These are phyloP conservation scores for Simplicillium sp. DNA, from an alignment of 2,329 filamentous ascomycete genomes.

Conservation along the genomic window DNA sequence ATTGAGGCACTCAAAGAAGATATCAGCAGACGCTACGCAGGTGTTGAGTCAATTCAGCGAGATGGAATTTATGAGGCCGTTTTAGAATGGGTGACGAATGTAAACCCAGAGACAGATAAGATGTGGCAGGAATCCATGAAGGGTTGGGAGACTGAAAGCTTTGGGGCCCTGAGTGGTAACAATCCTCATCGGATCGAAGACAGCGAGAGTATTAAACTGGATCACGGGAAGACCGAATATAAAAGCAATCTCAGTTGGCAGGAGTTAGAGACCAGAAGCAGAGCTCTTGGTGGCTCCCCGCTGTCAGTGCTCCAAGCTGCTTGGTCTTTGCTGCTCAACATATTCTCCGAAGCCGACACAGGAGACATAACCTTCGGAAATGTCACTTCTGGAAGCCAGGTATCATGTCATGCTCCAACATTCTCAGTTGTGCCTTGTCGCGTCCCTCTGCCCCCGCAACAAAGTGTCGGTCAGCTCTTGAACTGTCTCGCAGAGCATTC, in stretches of 20 bases:
- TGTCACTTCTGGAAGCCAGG: conserved; percentile 20
- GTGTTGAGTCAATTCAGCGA: conserved; percentile 5
- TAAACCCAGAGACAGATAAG: conserved; percentile 7
- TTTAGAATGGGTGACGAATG: conserved; percentile 7
- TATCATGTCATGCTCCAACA: conserved; percentile 19
- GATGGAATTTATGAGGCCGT: conserved; percentile 8
- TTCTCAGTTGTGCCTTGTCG: conserved; percentile 23
- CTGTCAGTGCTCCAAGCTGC: conserved; percentile 23
- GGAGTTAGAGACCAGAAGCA: conserved; percentile 9
- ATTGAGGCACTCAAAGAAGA: conserved; percentile 21
- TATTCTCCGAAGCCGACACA: conserved; percentile 20
- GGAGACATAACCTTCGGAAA: conserved; percentile 23
- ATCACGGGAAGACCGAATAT: conserved; percentile 5
- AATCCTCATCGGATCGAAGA: conserved; percentile 5
- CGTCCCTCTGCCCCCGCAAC: conserved; percentile 11
- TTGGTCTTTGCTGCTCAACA: conserved; percentile 21
- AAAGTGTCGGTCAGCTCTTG: conserved; percentile 9
- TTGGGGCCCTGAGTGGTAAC: conserved; percentile 12
- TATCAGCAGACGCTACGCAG: conserved; percentile 12
- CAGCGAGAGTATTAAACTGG: no score
- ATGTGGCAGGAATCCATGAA: conserved; percentile 3
- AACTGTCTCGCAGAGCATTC: conserved; percentile 8
- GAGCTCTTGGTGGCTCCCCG: conserved; percentile 15
- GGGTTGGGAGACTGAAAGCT: conserved; percentile 12
- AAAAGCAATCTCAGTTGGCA: conserved; percentile 7